Evolutionary conservation across 2,329 filamentous ascomycete species (phyloP).

Genomic region (Hypoxylon sp.): DNA sequence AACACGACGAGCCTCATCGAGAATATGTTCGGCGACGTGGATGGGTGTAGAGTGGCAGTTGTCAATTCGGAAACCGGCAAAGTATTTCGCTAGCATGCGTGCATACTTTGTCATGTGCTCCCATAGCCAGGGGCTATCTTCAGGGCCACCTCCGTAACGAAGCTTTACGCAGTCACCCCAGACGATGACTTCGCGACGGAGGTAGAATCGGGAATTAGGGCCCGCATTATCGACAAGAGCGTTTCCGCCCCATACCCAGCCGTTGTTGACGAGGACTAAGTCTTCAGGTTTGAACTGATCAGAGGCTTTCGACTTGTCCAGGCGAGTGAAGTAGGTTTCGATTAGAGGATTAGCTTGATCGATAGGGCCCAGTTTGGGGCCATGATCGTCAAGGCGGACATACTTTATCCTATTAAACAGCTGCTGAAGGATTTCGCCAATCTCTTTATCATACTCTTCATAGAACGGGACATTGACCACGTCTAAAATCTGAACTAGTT

Average conservation of each 20-base stretch:
- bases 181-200: conserved; percentile 95
- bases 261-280: conserved; percentile 90
- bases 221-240: conserved; percentile 95
- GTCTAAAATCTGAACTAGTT: conserved; percentile 76
- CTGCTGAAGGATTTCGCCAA: conserved; percentile 86
- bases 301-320: conserved; percentile 83
- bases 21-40: conserved; percentile 91
- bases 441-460: conserved; percentile 88
- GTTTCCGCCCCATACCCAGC: conserved; percentile 99
- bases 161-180: conserved; percentile 99
- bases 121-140: conserved; percentile 95
- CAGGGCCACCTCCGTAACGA: conserved; percentile 81
- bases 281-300: conserved; percentile 80
- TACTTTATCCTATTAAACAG: conserved; percentile 96
- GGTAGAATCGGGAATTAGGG: conserved; percentile 87
- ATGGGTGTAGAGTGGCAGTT: conserved; percentile 98
- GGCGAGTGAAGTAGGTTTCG: conserved; percentile 93
- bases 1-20: conserved; percentile 91
- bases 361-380: conserved; percentile 86
- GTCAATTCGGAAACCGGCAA: conserved; percentile 94
- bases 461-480: conserved; percentile 90
- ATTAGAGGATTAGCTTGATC: conserved; percentile 82
- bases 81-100: conserved; percentile 91
- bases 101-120: conserved; percentile 96
- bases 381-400: conserved; percentile 89